phyloP scores from a whole-genome alignment of 2,329 filamentous ascomycete genomes.

The Calycina herbarum region DNA sequence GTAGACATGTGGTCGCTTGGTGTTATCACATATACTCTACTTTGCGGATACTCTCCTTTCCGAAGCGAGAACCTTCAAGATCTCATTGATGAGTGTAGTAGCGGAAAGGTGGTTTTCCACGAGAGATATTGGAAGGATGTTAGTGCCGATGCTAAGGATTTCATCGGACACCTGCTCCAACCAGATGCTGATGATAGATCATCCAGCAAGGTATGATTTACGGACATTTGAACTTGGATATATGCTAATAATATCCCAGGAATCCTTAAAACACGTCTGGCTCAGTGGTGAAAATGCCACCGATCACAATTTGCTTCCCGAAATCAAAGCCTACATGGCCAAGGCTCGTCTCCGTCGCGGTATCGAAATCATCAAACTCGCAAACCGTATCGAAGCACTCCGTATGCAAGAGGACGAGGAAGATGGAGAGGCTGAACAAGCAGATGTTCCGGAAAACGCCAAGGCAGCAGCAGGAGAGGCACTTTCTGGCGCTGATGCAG shows the following conservation, averaged over 20 bases:
- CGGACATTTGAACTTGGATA: background rate
- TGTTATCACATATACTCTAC: conserved; percentile 96
- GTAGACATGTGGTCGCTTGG: conserved; percentile 99
- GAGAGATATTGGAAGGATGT: conserved; percentile 99
- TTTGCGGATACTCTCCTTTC: conserved; percentile 98
- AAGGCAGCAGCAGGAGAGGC: conserved; percentile 56
- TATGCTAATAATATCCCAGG: conserved; percentile 44
- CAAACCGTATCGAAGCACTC: conserved; percentile 92
- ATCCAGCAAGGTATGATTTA: conserved; percentile 64
- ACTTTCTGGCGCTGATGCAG: conserved; percentile 21
- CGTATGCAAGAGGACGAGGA: conserved; percentile 91
- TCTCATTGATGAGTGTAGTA: conserved; percentile 90
- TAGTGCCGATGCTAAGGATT: conserved; percentile 91
- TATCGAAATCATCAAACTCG: conserved; percentile 93
- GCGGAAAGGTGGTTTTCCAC: conserved; percentile 85
- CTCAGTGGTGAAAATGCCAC: conserved; percentile 87
- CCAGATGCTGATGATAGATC: conserved; percentile 75
- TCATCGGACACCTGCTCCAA: conserved; percentile 80
- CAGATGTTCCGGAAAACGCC: conserved; percentile 55
- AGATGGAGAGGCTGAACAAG: conserved; percentile 68
- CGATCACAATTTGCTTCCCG: conserved; percentile 95
- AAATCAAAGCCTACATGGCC: conserved; percentile 92
- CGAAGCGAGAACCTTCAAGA: conserved; percentile 90
- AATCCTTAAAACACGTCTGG: conserved; percentile 82
- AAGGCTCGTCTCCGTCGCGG: conserved; percentile 88